Conservation (phyloP, 2,329 filamentous ascomycete genomes). For the Botrytis hyacinthi region DNA sequence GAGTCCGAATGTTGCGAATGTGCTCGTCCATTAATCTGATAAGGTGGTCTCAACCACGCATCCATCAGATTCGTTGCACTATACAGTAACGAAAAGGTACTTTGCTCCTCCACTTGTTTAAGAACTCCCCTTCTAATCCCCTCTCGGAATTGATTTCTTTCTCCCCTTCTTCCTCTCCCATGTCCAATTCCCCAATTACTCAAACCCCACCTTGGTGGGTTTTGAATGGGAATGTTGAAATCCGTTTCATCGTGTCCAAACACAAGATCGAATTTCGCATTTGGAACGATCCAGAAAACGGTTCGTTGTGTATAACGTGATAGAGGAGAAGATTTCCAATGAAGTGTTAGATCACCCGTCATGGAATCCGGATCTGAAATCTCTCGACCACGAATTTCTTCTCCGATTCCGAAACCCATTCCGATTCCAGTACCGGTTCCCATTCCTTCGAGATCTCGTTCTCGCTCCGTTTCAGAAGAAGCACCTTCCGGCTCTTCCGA, state of each 20-base stretch:
- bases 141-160: constrained; percentile 9
- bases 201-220: neutral
- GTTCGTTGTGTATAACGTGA: constrained; percentile 17
- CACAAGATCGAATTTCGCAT: constrained; percentile 13
- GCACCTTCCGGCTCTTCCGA: neutral
- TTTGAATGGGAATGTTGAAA: constrained; percentile 11
- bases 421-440: constrained; percentile 10
- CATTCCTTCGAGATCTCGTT: constrained; percentile 11
- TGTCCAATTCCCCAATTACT: neutral
- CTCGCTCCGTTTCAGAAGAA: neutral
- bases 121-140: constrained; percentile 5
- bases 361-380: neutral
- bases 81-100: neutral
- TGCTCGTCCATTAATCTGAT: neutral
- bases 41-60: constrained; percentile 7
- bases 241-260: constrained; percentile 21
- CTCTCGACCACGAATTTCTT: constrained; percentile 12
- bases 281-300: constrained; percentile 17
- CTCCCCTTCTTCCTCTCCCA: neutral
- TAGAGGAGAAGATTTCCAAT: constrained; percentile 9
- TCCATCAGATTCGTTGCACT: constrained; percentile 11
- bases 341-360: constrained; percentile 7
- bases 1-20: neutral
- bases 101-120: neutral
- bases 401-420: constrained; percentile 14